Evolutionary conservation across 306 rosid genomes (phyloP).

Genomic region (Trifolium dubium): DNA sequence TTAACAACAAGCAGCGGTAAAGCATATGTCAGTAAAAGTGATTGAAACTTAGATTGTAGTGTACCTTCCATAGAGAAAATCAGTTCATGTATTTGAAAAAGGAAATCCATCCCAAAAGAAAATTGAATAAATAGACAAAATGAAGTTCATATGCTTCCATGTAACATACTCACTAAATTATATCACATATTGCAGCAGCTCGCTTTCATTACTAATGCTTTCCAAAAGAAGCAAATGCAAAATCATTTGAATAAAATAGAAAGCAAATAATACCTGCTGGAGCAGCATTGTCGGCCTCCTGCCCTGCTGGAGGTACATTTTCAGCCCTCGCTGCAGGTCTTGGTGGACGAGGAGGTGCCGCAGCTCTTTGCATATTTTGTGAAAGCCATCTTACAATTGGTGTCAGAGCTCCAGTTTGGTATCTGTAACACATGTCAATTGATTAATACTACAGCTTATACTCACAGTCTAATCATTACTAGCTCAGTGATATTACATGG

Average conservation of each 20-base stretch:
- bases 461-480: conserved; percentile 21
- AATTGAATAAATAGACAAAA: not conserved
- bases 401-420: conserved; percentile 93
- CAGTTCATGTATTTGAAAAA: not conserved
- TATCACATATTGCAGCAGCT: conserved; percentile 15
- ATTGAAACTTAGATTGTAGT: conserved; percentile 5
- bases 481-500: conserved; percentile 16
- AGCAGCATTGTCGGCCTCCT: conserved; percentile 63
- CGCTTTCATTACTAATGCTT: not conserved
- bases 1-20: conserved; percentile 29
- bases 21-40: conserved; percentile 5
- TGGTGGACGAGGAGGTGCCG: conserved; percentile 86
- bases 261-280: conserved; percentile 62
- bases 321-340: conserved; percentile 83
- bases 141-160: conserved; percentile 19
- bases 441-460: conserved; percentile 40
- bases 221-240: conserved; percentile 15
- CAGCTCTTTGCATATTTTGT: conserved; percentile 95
- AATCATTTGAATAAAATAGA: conserved; percentile 32
- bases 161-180: conserved; percentile 17
- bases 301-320: conserved; percentile 75
- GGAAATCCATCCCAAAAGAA: not conserved
- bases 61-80: conserved; percentile 27
- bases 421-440: conserved; percentile 57
- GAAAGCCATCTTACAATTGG: conserved; percentile 91